A percentile compares a stretch with the other conserved stretches of the same genome.
phyloP scores from a whole-genome alignment of 2,329 filamentous ascomycete species.

The Chaetomiaceae sp. region DNA sequence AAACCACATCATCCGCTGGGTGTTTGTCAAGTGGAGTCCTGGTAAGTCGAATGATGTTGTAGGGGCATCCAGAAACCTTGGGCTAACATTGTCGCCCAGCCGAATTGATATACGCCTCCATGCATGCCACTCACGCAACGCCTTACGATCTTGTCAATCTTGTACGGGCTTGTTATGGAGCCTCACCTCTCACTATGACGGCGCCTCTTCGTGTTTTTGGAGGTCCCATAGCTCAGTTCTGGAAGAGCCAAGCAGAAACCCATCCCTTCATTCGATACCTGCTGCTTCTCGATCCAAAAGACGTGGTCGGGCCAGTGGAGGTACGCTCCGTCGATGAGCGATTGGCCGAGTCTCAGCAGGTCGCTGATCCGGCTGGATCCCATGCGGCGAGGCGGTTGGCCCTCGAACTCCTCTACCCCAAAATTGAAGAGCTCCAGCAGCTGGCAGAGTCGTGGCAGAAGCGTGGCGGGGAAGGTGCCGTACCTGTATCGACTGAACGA shows the following conservation, averaged over 20 bases:
- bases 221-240: constrained; percentile 43
- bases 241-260: constrained; percentile 39
- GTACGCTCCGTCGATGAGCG: constrained; percentile 4
- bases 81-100: constrained; percentile 35
- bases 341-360: constrained; percentile 18
- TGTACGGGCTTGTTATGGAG: constrained; percentile 62
- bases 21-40: constrained; percentile 75
- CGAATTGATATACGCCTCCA: constrained; percentile 61
- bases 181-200: constrained; percentile 29
- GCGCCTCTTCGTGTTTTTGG: constrained; percentile 36
- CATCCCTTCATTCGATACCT: constrained; percentile 47
- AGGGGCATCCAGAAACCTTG: not conserved
- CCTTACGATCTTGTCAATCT: constrained; percentile 62
- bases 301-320: not conserved
- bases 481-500: constrained; percentile 46
- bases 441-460: constrained; percentile 44
- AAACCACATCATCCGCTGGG: constrained; percentile 72
- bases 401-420: constrained; percentile 48
- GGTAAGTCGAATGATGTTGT: constrained; percentile 42
- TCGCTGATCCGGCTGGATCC: constrained; percentile 32
- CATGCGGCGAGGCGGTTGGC: constrained; percentile 45
- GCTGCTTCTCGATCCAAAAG: constrained; percentile 42
- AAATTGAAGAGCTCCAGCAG: constrained; percentile 43
- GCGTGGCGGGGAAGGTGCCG: constrained; percentile 37
- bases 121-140: constrained; percentile 56